Evolutionary conservation across 2,329 filamentous ascomycete genomes (phyloP), one percentile per base, ranked within the genome.

Genomic region (Colletotrichum theobromicola): DNA sequence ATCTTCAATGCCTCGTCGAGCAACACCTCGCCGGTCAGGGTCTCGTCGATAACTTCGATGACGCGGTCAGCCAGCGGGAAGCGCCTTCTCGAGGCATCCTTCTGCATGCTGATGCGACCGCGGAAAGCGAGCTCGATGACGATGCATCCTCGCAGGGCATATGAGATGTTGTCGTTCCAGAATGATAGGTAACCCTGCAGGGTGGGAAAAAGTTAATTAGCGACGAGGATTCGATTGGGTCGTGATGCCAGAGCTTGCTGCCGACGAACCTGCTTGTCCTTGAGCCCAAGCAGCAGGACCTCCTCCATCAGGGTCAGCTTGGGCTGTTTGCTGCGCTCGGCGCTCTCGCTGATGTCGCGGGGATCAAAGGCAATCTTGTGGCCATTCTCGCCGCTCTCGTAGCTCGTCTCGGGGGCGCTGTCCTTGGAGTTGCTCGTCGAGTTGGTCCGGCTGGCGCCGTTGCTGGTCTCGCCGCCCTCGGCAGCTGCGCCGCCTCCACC

Each of bases 81-180:
- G 78, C 96, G 93, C 87, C 97, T 92, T 85, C 97, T 91, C 78
- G 94, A 94, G 65, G 95, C 94, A 86, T 98, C 97, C 85, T 97
- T 98, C 85, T 98, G 95, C 97, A 99, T 99, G 90, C 94, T 96
- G 85, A 99, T 94, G 80, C 97, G 94, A 82, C 97, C 97, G 77
- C 97, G 91, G 86, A 99, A 98, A 77, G 97, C 97, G 80, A 99
- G 89, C 86, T 99, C 97, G 85, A 98, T 95, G 79, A 99, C 97
- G 83, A 99, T 99, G 87, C 97, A 99, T 82, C 97, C 97, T 84
- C 97, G 93, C 76, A 99, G 90, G 78, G 97, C 97, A 84, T 99
- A 99, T 75, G 96, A 98, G 82, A 99, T 99, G 87, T 99, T 99
- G 87, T 99, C 97, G 87, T 99, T 99, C 97, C 97, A 99, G 87